Conservation (phyloP, 2,329 filamentous ascomycete genomes). For the Aureobasidium melanogenum region DNA sequence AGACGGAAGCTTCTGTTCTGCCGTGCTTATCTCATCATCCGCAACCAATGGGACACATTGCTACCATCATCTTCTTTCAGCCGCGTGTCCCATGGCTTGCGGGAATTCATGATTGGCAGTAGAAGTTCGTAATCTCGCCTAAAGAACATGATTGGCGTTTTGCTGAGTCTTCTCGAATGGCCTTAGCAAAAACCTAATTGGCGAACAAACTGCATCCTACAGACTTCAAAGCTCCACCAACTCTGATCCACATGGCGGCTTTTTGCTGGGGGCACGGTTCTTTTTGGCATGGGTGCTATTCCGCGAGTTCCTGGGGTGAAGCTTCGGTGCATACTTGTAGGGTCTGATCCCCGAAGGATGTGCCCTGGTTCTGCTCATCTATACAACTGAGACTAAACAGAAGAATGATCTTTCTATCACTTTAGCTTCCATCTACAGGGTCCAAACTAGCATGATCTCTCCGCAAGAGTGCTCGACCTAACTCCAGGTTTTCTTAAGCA, state of each 20-base stretch:
- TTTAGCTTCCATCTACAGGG: neutral
- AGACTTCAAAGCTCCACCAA: neutral
- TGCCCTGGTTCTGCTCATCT: neutral
- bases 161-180: neutral
- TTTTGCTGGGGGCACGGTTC: neutral
- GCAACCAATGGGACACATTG: neutral
- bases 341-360: neutral
- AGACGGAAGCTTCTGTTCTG: neutral
- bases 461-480: slow-evolving; percentile 4
- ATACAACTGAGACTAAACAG: neutral
- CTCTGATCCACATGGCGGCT: neutral
- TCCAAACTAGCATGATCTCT: slow-evolving; percentile 7
- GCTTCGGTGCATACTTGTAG: neutral
- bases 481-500: slow-evolving; percentile 7
- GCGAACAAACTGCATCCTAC: neutral
- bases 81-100: neutral
- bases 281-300: neutral
- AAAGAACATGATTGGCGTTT: neutral
- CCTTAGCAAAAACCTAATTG: neutral
- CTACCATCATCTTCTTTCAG: neutral
- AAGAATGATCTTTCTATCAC: neutral
- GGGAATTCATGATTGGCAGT: slow-evolving; percentile 4
- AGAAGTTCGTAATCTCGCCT: slow-evolving; percentile 6
- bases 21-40: neutral
- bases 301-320: neutral